Evolutionary conservation across 495 filamentous ascomycete genomes (phyloP), one percentile per base, ranked within the genome.

Genomic region (Pseudoneurospora amorphoporcata): DNA sequence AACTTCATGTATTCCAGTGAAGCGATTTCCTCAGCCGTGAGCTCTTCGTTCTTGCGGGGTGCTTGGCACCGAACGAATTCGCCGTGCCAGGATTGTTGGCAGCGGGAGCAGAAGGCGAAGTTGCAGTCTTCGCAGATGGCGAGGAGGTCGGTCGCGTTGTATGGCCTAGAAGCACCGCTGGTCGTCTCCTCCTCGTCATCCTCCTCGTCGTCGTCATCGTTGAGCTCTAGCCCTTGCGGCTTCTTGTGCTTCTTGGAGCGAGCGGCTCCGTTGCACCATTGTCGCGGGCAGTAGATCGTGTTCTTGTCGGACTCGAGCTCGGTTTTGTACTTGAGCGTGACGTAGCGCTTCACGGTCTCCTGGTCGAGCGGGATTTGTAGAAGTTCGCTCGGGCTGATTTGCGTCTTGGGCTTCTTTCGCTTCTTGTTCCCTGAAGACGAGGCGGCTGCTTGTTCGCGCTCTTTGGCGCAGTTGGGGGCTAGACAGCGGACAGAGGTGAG

Each of bases 211-310:
- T 80, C 78, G 37, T 88, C 86, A 0, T 85, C 84, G 9, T 81
- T 76, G 7, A 82, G 77, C 38, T 86, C 82, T 7, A 90, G 79
- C 5, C 85, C 87, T 17, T 83, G 80, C 61, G 88, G 90, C 76
- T 94, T 93, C 40, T 88, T 90, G 77, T 94, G 91, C 74, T 89
- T 91, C 73, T 92, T 90, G 65, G 92, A 93, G 37, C 91, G 87
- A 6, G 93, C 92, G n/a, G 94, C 91, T 23, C 92, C 93, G 79
- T 97, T 93, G 77, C 95, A 99, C 95, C 95, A 99, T 74, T 88
- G 84, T 2, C 95, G 88, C 3, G 95, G 95, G 76, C 95, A 99
- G 78, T 95, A 98, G n/a, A 98, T 87, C 0, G 94, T 98, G 65
- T 88, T 91, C 74, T 92, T 94, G 75, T 99, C 94, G 0, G 93